Evolutionary conservation across 768 basidiomycete species (phyloP).

Genomic region (Calocybe cyanea): DNA sequence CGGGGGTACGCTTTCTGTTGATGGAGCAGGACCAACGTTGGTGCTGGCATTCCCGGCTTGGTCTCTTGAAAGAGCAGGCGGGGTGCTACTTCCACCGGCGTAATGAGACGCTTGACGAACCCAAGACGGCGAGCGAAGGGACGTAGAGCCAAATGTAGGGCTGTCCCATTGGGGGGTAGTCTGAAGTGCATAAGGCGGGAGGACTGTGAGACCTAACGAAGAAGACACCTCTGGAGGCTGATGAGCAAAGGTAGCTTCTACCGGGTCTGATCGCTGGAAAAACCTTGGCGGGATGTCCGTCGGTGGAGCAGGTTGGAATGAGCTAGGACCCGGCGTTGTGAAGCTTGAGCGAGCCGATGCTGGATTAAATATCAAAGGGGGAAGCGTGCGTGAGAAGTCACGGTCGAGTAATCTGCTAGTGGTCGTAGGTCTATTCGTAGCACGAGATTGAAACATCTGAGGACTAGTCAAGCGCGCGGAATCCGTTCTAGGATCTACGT

Average conservation of each 20-base stretch:
- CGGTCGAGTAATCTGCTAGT: constrained; percentile 14
- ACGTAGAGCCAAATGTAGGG: constrained; percentile 32
- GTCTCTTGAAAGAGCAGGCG: constrained; percentile 18
- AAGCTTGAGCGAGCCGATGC: constrained; percentile 10
- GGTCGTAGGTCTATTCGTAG: constrained; percentile 22
- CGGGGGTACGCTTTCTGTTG: constrained; percentile 18
- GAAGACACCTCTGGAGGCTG: constrained; percentile 27
- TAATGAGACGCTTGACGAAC: constrained; percentile 28
- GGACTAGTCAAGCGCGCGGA: constrained; percentile 18
- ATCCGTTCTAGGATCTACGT: constrained; percentile 1
- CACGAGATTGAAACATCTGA: constrained; percentile 18
- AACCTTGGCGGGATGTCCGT: no score
- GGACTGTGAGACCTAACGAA: constrained; percentile 26
- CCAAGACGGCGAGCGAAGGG: constrained; percentile 34
- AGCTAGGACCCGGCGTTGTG: constrained; percentile 1
- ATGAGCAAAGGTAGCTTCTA: constrained; percentile 30
- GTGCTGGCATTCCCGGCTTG: not conserved
- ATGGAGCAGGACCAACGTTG: not conserved
- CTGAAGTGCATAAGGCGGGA: constrained; percentile 64
- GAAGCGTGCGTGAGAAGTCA: constrained; percentile 31
- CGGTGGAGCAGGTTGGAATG: not conserved
- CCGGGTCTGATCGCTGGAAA: constrained; percentile 28
- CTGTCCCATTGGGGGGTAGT: constrained; percentile 66
- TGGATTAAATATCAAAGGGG: constrained; percentile 27
- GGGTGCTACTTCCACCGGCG: constrained; percentile 23